These are phyloP conservation scores for Fusarium tupiense DNA, from an alignment of 2,329 filamentous ascomycete species.

Conservation along the genomic window DNA sequence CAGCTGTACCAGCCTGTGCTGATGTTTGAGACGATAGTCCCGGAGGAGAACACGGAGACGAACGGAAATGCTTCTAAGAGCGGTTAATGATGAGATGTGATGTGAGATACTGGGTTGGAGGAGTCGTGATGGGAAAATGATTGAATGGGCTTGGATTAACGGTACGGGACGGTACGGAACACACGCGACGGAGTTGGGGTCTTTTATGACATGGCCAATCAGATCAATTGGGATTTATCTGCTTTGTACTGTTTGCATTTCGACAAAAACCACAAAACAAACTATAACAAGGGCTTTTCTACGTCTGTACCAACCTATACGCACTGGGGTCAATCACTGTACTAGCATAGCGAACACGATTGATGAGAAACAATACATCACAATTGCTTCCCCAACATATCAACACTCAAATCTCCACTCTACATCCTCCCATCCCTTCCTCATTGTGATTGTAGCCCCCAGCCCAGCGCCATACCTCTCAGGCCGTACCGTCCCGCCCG, in stretches of 20 bases:
- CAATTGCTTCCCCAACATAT: neutral
- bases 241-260: neutral
- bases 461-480: constrained; percentile 31
- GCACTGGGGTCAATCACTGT: neutral
- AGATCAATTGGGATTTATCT: neutral
- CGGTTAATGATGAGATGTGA: neutral
- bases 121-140: neutral
- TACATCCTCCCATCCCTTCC: constrained; percentile 27
- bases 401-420: constrained; percentile 36
- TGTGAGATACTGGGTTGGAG: too few species aligned
- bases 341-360: constrained; percentile 9
- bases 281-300: constrained; percentile 9
- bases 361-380: neutral
- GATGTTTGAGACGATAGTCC: neutral
- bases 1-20: constrained; percentile 25
- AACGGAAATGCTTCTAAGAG: neutral
- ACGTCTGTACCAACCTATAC: neutral
- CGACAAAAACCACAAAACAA: neutral
- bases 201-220: neutral
- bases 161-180: neutral
- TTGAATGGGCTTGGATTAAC: neutral
- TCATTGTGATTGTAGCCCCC: constrained; percentile 21
- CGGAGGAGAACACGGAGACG: neutral
- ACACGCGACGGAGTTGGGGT: neutral
- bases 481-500: constrained; percentile 30